Percentiles rank a stretch among this genome's conserved stretches.
These are phyloP conservation scores for Lyophyllum shimeji DNA, from an alignment of 768 basidiomycete genomes.

Conservation along the genomic window DNA sequence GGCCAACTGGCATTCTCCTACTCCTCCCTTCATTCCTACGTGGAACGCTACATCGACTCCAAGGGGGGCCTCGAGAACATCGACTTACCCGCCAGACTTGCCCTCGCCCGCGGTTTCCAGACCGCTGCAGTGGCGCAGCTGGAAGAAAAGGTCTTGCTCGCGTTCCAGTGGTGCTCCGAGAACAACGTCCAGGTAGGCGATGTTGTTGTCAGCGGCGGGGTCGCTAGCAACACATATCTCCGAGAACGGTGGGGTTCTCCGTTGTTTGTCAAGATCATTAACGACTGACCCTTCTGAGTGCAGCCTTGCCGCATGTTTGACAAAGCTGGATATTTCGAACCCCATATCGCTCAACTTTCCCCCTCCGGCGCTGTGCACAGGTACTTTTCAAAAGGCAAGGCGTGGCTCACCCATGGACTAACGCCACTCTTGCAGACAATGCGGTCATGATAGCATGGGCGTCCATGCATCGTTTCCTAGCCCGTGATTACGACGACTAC, in stretches of 20 bases:
- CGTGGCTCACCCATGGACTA: neutral
- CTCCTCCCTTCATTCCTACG: constrained; percentile 69
- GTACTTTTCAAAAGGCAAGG: constrained; percentile 36
- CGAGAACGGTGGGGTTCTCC: constrained; percentile 51
- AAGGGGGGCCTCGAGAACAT: constrained; percentile 43
- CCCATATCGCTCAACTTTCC: constrained; percentile 63
- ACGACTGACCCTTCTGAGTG: neutral
- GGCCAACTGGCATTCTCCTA: constrained; percentile 74
- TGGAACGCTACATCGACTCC: constrained; percentile 55
- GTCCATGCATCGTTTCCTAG: constrained; percentile 77
- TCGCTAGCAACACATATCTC: constrained; percentile 82
- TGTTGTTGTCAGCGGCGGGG: constrained; percentile 88
- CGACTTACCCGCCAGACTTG: constrained; percentile 36
- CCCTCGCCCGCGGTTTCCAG: constrained; percentile 74
- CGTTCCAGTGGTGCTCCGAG: constrained; percentile 40
- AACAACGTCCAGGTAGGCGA: constrained; percentile 47
- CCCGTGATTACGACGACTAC: constrained; percentile 59
- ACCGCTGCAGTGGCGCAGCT: constrained; percentile 69
- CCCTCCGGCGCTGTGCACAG: constrained; percentile 80
- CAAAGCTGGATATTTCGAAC: constrained; percentile 18
- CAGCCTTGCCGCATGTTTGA: constrained; percentile 31
- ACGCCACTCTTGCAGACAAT: constrained; percentile 60
- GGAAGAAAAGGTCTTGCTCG: constrained; percentile 68
- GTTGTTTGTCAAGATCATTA: neutral
- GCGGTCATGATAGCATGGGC: constrained; percentile 98